A percentile compares a stretch with the other conserved stretches of the same genome.
Evolutionary conservation across 495 filamentous ascomycete genomes (phyloP).

Genomic region (Aspergillus bertholletiae): DNA sequence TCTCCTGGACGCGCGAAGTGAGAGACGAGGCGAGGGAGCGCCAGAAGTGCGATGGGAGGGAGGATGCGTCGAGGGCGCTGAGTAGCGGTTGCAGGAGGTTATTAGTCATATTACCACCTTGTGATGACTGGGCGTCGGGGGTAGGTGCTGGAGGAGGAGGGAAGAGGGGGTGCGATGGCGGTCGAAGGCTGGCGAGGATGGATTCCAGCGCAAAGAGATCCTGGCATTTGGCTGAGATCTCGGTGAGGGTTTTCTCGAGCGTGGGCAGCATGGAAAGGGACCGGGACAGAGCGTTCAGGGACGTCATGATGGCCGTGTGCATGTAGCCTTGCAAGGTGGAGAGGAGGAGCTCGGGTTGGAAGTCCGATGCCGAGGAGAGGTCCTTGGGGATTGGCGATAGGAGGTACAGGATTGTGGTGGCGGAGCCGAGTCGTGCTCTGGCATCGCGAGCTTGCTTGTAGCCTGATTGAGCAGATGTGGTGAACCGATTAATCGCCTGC

Average conservation of each 20-base stretch:
- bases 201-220: conserved; percentile 84
- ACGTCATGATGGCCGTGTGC: conserved; percentile 68
- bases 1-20: conserved; percentile 74
- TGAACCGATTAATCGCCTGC: conserved; percentile 80
- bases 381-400: conserved; percentile 59
- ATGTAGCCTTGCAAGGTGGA: conserved; percentile 78
- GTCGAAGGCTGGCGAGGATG: conserved; percentile 64
- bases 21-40: conserved; percentile 76
- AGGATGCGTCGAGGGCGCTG: conserved; percentile 77
- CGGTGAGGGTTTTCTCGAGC: conserved; percentile 75
- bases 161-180: conserved; percentile 63
- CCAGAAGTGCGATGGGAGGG: conserved; percentile 89
- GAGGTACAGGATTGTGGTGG: conserved; percentile 74
- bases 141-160: conserved; percentile 21
- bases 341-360: conserved; percentile 66
- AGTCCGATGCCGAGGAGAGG: conserved; percentile 20
- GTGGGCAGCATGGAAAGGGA: conserved; percentile 76
- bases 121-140: conserved; percentile 6
- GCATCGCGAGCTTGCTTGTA: conserved; percentile 81
- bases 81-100: conserved; percentile 75
- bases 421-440: conserved; percentile 67
- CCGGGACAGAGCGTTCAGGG: conserved; percentile 65
- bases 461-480: conserved; percentile 60
- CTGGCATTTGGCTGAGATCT: conserved; percentile 81
- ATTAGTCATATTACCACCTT: too few relatives aligned